Evolutionary conservation across 192 early-diverging fungal species (phyloP), one percentile per base, ranked within the genome.

Genomic region (Coemansia sp.): DNA sequence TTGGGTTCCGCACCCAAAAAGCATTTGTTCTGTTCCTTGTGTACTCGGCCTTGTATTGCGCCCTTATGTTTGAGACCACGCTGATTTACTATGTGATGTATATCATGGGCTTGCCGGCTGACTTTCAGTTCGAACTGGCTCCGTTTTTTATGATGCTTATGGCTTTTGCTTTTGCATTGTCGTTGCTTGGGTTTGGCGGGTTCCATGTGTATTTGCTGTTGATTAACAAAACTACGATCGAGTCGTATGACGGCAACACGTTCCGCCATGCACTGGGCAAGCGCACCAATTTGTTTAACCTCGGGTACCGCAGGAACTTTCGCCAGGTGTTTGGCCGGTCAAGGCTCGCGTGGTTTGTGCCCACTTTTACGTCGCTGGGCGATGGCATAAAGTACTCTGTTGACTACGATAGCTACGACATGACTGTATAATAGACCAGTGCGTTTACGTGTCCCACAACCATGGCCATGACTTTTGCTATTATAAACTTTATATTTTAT

Each of bases 1-100:
- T 93, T 27, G 91, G 91, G 2, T 86, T 87, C 66, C 85, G 73
- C 24, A 93, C 89, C 59, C 90, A 93, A 57, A 85, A 90, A 58
- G 85, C 85, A 22, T 93, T 93, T 64, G 11, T 91, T 17, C 72
- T 93, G 62, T 93, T 93, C 32, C 29, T 84, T 4, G 22, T 41
- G 14, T 80, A 79, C 59, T 6, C 60, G 9, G 21, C 64, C 6
- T 27, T 82, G 1, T 84, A 84, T 45, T 66, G 70, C 23, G 9
- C 29, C 4, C 12, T 32, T 15, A 32, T 67, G 12, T 50, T 65
- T 4, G 35, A 59, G 14, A 60, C 65, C 0, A 58, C 76, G 10
- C 8, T 71, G 4, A 21, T 66, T 5, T 75, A 65, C 59, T 81
- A 69, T 22, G n/a, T 63, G 21, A 25, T 58, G 2, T 19, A 52